Evolutionary conservation across 106 monocot species (phyloP).

Genomic region (Triglochin maritima): DNA sequence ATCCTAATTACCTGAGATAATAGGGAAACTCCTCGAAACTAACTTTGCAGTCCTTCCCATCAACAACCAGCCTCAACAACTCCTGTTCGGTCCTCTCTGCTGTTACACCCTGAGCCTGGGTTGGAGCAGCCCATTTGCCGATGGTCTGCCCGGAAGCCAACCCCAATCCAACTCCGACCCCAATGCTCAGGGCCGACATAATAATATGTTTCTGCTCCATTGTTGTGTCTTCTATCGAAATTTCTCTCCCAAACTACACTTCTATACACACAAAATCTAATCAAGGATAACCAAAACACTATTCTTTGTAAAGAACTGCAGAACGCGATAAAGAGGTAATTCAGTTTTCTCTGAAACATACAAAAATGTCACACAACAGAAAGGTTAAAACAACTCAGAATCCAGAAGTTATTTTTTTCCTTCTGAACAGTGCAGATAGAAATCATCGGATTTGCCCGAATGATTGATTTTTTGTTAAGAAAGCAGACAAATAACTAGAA

Average conservation of each 20-base stretch:
- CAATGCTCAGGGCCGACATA: constrained; percentile 52
- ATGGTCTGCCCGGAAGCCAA: constrained; percentile 27
- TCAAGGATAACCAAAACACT: neutral
- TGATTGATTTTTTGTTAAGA: too few relatives aligned
- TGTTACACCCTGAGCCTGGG: constrained; percentile 11
- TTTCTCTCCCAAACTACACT: too few relatives aligned
- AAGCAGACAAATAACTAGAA: too few relatives aligned
- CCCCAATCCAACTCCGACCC: constrained; percentile 57
- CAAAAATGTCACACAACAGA: too few relatives aligned
- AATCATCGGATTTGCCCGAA: too few relatives aligned
- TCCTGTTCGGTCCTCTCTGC: constrained; percentile 42
- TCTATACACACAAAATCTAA: neutral
- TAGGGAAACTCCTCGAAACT: constrained; percentile 81
- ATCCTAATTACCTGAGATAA: constrained; percentile 44
- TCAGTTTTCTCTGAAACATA: too few relatives aligned
- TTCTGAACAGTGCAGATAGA: too few relatives aligned
- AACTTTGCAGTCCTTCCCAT: constrained; percentile 50
- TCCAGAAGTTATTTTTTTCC: too few relatives aligned
- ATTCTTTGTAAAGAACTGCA: too few relatives aligned
- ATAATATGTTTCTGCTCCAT: constrained; percentile 65
- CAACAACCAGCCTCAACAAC: constrained; percentile 38
- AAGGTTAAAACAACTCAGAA: too few relatives aligned
- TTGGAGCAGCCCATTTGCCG: constrained; percentile 22
- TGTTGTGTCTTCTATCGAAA: neutral
- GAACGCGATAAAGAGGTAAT: too few relatives aligned